A percentile compares a stretch with the other conserved stretches of the same genome.
Evolutionary conservation across 176 grass and related monocot genomes (phyloP).

Genomic region (Poa annua): DNA sequence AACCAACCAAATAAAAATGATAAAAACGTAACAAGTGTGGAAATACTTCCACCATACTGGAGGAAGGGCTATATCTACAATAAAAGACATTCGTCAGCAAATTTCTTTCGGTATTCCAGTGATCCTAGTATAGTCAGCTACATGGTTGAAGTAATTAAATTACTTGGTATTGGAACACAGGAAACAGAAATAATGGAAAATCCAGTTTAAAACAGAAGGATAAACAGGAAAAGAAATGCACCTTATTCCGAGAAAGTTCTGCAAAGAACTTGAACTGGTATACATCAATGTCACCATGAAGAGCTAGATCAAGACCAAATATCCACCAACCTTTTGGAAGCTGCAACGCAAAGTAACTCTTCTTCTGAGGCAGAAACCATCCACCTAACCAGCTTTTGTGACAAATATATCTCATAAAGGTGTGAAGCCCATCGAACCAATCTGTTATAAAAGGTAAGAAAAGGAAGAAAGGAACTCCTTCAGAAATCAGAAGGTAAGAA

Average conservation of each 20-base stretch:
- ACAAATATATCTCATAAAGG: slow-evolving; percentile 96
- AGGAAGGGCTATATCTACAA: not conserved
- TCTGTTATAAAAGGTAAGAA: slow-evolving; percentile 51
- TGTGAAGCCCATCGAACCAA: slow-evolving; percentile 96
- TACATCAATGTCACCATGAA: slow-evolving; percentile 92
- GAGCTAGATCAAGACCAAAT: slow-evolving; percentile 97
- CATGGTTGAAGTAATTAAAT: slow-evolving; percentile 38
- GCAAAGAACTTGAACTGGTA: slow-evolving; percentile 97
- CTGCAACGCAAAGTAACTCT: slow-evolving; percentile 95
- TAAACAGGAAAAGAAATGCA: slow-evolving; percentile 36
- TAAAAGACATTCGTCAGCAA: not conserved
- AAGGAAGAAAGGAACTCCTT: slow-evolving; percentile 34
- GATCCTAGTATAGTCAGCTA: slow-evolving; percentile 9
- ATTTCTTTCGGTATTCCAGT: not conserved
- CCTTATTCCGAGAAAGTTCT: slow-evolving; percentile 80
- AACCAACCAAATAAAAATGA: slow-evolving; percentile 30
- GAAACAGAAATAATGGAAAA: slow-evolving; percentile 31
- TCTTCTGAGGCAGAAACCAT: slow-evolving; percentile 96
- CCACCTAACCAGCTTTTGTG: slow-evolving; percentile 96
- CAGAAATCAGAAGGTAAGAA: slow-evolving; percentile 4
- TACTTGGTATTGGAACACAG: not conserved
- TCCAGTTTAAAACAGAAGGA: slow-evolving; percentile 23
- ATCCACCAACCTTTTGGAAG: slow-evolving; percentile 93
- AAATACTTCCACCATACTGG: not conserved
- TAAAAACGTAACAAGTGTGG: slow-evolving; percentile 2